These are phyloP conservation scores for Tetradesmus lagerheimii DNA, from an alignment of 139 green algal species.

Conservation along the genomic window DNA sequence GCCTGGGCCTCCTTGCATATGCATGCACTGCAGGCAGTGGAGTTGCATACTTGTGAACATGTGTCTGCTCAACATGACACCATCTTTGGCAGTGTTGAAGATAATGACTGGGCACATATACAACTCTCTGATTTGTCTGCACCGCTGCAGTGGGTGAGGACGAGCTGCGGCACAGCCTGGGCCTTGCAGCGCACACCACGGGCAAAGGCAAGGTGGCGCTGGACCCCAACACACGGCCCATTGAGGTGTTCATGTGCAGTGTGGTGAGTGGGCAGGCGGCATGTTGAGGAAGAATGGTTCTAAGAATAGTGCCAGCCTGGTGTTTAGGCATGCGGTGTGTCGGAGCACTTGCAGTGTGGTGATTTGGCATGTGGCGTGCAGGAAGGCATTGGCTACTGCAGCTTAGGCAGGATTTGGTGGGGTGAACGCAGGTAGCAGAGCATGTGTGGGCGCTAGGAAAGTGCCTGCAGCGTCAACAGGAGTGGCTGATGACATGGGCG, in stretches of 20 bases:
- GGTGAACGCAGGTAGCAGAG: too few relatives aligned
- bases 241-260: constrained; percentile 99
- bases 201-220: constrained; percentile 98
- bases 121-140: too few relatives aligned
- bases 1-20: constrained; percentile 85
- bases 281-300: too few relatives aligned
- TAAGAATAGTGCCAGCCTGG: too few relatives aligned
- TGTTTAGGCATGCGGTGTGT: background rate
- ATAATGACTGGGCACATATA: too few relatives aligned
- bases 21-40: background rate
- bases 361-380: too few relatives aligned
- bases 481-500: background rate
- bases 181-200: constrained; percentile 95
- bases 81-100: too few relatives aligned
- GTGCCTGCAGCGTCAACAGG: background rate
- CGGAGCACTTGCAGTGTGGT: too few relatives aligned
- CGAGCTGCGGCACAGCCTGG: constrained; percentile 92
- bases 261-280: constrained; percentile 75
- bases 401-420: too few relatives aligned
- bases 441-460: background rate
- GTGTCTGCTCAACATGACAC: too few relatives aligned
- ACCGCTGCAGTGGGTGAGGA: constrained; percentile 75
- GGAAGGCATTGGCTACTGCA: too few relatives aligned
- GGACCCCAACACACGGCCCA: constrained; percentile 88
- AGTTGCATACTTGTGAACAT: too few relatives aligned